These are phyloP conservation scores for Metschnikowia arizonensis DNA, from an alignment of 805 yeast genomes.

Conservation along the genomic window DNA sequence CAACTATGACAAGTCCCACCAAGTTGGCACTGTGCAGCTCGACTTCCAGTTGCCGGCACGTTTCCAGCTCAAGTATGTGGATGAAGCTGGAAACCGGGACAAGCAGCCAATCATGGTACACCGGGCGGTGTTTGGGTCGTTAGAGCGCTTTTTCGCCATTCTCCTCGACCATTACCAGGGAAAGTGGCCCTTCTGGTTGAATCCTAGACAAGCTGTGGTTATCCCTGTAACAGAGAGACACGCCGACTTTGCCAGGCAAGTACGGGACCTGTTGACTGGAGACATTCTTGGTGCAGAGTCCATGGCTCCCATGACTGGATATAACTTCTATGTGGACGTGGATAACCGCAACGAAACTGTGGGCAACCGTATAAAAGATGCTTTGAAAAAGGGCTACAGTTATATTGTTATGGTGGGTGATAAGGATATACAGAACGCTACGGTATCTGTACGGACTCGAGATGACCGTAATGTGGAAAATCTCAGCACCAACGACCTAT, in stretches of 20 bases:
- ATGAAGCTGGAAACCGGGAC: constrained; percentile 44
- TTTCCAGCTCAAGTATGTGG: constrained; percentile 67
- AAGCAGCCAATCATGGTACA: constrained; percentile 91
- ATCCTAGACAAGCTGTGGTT: constrained; percentile 83
- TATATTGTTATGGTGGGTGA: constrained; percentile 87
- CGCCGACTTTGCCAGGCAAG: constrained; percentile 46
- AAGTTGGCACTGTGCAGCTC: constrained; percentile 91
- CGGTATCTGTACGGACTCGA: constrained; percentile 61
- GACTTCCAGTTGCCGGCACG: constrained; percentile 92
- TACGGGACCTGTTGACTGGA: constrained; percentile 46
- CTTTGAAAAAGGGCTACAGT: constrained; percentile 67
- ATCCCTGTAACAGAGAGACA: constrained; percentile 74
- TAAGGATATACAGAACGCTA: constrained; percentile 59
- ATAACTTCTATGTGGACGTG: constrained; percentile 68
- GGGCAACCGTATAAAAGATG: constrained; percentile 76
- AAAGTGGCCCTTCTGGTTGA: constrained; percentile 97
- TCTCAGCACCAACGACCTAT: constrained; percentile 48
- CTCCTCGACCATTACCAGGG: constrained; percentile 87
- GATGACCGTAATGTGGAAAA: constrained; percentile 43
- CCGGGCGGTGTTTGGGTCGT: constrained; percentile 91
- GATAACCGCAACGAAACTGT: constrained; percentile 75
- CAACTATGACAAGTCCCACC: constrained; percentile 76
- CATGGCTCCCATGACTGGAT: constrained; percentile 55
- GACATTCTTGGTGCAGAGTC: constrained; percentile 30
- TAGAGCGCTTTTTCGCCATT: constrained; percentile 89